Evolutionary conservation across 2,329 filamentous ascomycete species (phyloP).

Genomic region (Chrysoporthe deuterocubensis): DNA sequence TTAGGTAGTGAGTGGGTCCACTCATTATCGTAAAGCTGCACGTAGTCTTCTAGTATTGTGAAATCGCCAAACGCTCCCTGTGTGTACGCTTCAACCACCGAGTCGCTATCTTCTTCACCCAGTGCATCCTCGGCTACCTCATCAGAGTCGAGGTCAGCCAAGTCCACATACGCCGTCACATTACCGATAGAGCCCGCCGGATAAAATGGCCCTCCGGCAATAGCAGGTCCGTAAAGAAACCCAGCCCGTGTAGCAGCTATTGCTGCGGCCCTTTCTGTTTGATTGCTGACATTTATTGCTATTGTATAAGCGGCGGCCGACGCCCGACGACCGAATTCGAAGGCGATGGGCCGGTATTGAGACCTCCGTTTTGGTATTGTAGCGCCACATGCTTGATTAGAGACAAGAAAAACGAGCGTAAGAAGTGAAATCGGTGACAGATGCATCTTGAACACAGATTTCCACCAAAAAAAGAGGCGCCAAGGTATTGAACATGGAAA

Average conservation of each 20-base stretch:
- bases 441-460: not conserved
- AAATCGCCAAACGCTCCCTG: constrained; percentile 34
- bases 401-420: not conserved
- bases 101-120: constrained; percentile 1
- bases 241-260: constrained; percentile 13
- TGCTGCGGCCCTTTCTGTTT: not conserved
- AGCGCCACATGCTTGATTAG: not conserved
- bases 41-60: constrained; percentile 43
- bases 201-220: constrained; percentile 30
- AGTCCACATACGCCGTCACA: constrained; percentile 24
- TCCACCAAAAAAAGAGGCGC: not conserved
- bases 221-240: constrained; percentile 23
- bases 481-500: not conserved
- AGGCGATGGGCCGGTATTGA: not conserved
- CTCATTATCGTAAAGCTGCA: constrained; percentile 46
- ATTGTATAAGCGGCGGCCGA: not conserved
- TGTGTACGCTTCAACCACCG: constrained; percentile 1
- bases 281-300: not conserved
- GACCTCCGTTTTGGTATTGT: not conserved
- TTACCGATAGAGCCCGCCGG: constrained; percentile 26
- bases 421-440: not conserved
- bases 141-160: constrained; percentile 21
- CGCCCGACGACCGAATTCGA: not conserved
- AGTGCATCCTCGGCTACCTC: constrained; percentile 14
- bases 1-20: constrained; percentile 43